These are phyloP conservation scores for Omphalotus guepiniiformis DNA, from an alignment of 768 basidiomycete genomes.

Conservation along the genomic window DNA sequence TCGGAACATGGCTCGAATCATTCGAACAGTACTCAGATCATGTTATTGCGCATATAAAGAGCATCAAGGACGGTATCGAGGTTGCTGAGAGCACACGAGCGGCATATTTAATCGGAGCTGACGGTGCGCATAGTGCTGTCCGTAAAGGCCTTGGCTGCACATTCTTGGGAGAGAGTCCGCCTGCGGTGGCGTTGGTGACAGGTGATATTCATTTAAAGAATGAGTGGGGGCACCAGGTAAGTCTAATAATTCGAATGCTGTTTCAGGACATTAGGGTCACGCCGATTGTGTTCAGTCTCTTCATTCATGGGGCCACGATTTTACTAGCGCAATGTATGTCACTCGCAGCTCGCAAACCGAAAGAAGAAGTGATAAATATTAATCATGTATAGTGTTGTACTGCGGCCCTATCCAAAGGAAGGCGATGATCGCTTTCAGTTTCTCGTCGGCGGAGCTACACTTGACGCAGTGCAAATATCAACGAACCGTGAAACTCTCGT, in stretches of 20 bases:
- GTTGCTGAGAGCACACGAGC: background rate
- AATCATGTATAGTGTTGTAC: no score
- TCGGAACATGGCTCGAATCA: slow-evolving; percentile 41
- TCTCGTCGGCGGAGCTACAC: no score
- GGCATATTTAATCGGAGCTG: slow-evolving; percentile 12
- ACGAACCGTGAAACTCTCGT: slow-evolving; percentile 6
- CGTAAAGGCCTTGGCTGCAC: slow-evolving; percentile 13
- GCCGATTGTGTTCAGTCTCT: no score
- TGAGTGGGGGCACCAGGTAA: slow-evolving; percentile 1
- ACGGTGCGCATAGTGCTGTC: slow-evolving; percentile 13
- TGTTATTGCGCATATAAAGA: slow-evolving; percentile 32
- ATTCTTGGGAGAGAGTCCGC: slow-evolving; percentile 10
- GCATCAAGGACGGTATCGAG: background rate
- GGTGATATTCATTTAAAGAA: slow-evolving; percentile 8
- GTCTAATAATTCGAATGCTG: background rate
- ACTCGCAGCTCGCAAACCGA: no score
- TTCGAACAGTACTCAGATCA: slow-evolving; percentile 33
- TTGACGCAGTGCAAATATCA: no score
- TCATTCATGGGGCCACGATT: no score
- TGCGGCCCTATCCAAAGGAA: no score
- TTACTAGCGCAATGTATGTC: no score
- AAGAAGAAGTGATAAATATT: no score
- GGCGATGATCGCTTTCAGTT: no score
- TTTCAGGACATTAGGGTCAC: no score
- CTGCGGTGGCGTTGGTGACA: background rate